Evolutionary conservation across 1,284 basidiomycete species (phyloP).

Genomic region (Phellopilus nigrolimitatus): DNA sequence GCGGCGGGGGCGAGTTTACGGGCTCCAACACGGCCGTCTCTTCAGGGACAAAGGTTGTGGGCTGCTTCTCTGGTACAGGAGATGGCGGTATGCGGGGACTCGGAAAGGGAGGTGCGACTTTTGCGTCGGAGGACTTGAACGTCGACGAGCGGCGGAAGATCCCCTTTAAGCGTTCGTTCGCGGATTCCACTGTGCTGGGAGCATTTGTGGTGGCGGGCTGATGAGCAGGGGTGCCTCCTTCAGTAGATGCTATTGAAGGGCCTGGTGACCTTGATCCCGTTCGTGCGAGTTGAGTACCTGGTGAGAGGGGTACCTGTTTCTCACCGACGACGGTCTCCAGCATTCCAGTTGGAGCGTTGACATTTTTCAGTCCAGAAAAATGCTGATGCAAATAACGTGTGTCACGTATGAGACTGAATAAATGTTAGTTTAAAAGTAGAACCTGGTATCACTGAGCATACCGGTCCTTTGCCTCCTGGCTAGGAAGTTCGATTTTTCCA

Average conservation of each 20-base stretch:
- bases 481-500: constrained; percentile 72
- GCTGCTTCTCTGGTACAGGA: constrained; percentile 5
- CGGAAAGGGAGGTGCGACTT: not conserved
- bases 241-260: not conserved
- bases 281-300: constrained; percentile 24
- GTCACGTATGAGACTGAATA: constrained; percentile 75
- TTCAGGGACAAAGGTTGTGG: constrained; percentile 8
- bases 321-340: constrained; percentile 79
- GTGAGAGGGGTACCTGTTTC: constrained; percentile 41
- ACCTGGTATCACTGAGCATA: constrained; percentile 32
- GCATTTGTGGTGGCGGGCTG: constrained; percentile 2
- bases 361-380: constrained; percentile 65
- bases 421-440: constrained; percentile 9
- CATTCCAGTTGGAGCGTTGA: constrained; percentile 64
- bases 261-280: constrained; percentile 1
- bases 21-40: constrained; percentile 8
- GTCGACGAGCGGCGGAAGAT: constrained; percentile 19
- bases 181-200: constrained; percentile 13
- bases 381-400: constrained; percentile 72
- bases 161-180: constrained; percentile 19
- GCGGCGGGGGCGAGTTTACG: constrained; percentile 7
- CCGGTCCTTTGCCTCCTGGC: constrained; percentile 79
- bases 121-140: constrained; percentile 7
- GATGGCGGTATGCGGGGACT: too few relatives aligned
- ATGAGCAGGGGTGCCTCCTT: not conserved